phyloP scores from a whole-genome alignment of 2,329 filamentous ascomycete species.

The Fusarium stilboides region DNA sequence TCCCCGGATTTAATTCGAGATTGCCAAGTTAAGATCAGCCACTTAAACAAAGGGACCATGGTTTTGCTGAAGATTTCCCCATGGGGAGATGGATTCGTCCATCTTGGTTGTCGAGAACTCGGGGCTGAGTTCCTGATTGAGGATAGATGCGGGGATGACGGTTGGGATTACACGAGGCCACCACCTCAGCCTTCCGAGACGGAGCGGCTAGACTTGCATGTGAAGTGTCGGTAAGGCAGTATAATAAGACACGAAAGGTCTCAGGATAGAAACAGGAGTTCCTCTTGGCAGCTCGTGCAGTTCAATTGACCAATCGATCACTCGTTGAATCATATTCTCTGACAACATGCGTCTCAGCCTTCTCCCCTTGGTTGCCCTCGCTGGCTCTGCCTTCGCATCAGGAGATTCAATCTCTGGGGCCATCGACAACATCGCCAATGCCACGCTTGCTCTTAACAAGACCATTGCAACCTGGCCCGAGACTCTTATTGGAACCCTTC shows the following conservation, averaged over 20 bases:
- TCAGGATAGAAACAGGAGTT: conserved; percentile 3
- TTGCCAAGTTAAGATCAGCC: conserved; percentile 33
- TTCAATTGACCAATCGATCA: conserved; percentile 39
- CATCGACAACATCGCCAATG: conserved; percentile 54
- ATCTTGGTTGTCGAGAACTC: conserved; percentile 21
- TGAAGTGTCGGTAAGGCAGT: conserved; percentile 29
- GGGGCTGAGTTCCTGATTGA: conserved; percentile 40
- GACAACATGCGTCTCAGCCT: conserved; percentile 47
- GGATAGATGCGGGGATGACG: conserved; percentile 42
- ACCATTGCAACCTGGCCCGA: conserved; percentile 58
- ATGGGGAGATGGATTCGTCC: conserved; percentile 33
- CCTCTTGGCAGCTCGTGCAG: conserved; percentile 27
- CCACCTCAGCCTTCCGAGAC: conserved; percentile 36
- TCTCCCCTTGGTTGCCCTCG: conserved; percentile 45
- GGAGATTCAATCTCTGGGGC: conserved; percentile 55
- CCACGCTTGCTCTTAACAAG: conserved; percentile 54
- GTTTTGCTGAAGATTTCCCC: conserved; percentile 29
- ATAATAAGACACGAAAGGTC: conserved; percentile 35
- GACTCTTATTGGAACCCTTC: conserved; percentile 56
- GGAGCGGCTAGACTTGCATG: conserved; percentile 28
- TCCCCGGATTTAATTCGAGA: conserved; percentile 28
- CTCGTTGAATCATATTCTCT: conserved; percentile 30
- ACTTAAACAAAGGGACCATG: conserved; percentile 30
- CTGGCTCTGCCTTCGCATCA: conserved; percentile 51
- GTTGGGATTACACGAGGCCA: conserved; percentile 42